Base-by-base conservation (phyloP, 2,329 filamentous ascomycete genomes). In the Lizonia empirigonia region DNA sequence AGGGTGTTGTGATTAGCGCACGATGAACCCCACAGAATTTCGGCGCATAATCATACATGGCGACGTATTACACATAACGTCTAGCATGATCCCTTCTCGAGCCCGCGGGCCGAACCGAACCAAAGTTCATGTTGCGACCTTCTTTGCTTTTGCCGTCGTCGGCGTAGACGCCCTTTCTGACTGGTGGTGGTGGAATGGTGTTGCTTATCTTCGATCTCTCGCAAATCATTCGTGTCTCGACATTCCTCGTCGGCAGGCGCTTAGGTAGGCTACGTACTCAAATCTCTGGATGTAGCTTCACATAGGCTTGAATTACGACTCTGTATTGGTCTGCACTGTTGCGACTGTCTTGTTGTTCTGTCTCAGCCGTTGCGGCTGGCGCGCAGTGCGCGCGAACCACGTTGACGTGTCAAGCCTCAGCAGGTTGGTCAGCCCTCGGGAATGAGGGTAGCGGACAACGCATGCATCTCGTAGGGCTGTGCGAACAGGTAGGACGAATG, bases 321-420 rank as follows among this genome's bases (percentile, higher is more conserved):
- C 12, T 34, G 19, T 19, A 26, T 26, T 38, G 35, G 18, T 32
- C 4, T 19, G n/a, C 41, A 1, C 4, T 22, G 29, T 35, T 16
- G 20, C 19, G 44, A 19, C 32, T 20, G 34, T 10, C 34, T 35
- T 20, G 42, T 19, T 45, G 34, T 44, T 10, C 16, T 41, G 48
- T 51, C 48, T 45, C 42, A 52, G 36, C 26, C 15, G n/a, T 32
- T 36, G 37, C 44, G 26, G 42, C 32, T 48, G 44, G 49, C 46
- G 44, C 44, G 38, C 37, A 39, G 50, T 46, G 47, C 56, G 66
- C 66, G 67, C 69, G 67, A 70, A 69, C 66, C 54, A 56, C 42
- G 62, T 62, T 68, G 66, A 70, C 67, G 67, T 70, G 67, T 67
- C 67, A 68, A 53, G 30, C 13, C 23, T 39, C 5, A 27, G 24